Evolutionary conservation across 768 basidiomycete species (phyloP).

Genomic region (Mycena maculata): DNA sequence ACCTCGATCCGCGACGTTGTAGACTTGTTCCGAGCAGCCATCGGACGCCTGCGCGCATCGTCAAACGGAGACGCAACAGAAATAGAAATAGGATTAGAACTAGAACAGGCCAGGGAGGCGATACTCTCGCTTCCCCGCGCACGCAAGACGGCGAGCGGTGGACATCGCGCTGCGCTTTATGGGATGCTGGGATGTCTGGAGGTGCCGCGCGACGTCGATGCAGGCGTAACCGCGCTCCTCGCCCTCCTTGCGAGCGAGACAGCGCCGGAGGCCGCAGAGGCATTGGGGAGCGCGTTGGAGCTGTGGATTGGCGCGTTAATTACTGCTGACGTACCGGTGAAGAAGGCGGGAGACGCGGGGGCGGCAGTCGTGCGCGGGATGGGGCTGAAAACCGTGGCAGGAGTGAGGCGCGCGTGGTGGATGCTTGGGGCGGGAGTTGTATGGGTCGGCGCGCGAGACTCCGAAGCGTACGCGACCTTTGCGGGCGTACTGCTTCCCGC

Average conservation of each 20-base stretch:
- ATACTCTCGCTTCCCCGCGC: conserved; percentile 79
- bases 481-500: conserved; percentile 23
- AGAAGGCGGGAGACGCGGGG: conserved; percentile 26
- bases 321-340: conserved; percentile 18
- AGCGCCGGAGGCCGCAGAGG: conserved; percentile 29
- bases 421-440: conserved; percentile 27
- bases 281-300: conserved; percentile 20
- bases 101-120: conserved; percentile 62
- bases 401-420: conserved; percentile 31
- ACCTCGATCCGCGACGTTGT: conserved; percentile 21
- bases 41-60: conserved; percentile 37
- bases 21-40: conserved; percentile 27
- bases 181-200: conserved; percentile 72
- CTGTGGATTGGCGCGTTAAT: conserved; percentile 29
- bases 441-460: conserved; percentile 15
- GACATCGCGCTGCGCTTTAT: conserved; percentile 86
- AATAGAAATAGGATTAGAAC: conserved; percentile 51
- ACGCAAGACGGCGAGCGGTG: conserved; percentile 89
- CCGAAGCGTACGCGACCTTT: conserved; percentile 21
- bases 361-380: conserved; percentile 30
- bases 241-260: conserved; percentile 36
- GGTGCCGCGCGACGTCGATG: conserved; percentile 58
- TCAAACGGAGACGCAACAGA: conserved; percentile 50
- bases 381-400: conserved; percentile 25
- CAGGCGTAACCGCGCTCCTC: conserved; percentile 54